phyloP scores from a whole-genome alignment of 2,329 filamentous ascomycete genomes.

The Aspergillus vadensis region DNA sequence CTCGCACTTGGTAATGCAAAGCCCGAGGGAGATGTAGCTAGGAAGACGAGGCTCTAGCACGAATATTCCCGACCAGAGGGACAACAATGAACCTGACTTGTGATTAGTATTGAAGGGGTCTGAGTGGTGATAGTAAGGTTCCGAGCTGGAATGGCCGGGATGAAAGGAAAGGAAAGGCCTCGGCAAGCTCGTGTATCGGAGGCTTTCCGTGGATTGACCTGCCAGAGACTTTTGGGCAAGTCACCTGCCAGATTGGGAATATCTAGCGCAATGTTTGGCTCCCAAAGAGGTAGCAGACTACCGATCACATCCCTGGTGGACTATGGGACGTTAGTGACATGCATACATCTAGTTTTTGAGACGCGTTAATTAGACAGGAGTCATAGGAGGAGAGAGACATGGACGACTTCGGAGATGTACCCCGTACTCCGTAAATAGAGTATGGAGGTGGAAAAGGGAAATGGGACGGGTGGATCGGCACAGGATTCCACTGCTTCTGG shows the following conservation, averaged over 20 bases:
- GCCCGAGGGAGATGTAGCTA: neutral
- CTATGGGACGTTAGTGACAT: neutral
- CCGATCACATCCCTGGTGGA: neutral
- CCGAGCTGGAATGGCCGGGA: neutral
- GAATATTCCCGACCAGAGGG: neutral
- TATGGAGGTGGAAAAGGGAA: neutral
- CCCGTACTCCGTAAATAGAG: constrained; percentile 10
- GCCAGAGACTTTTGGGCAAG: neutral
- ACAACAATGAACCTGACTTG: neutral
- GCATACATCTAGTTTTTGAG: neutral
- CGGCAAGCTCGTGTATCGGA: neutral
- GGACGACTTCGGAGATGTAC: neutral
- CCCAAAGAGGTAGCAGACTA: neutral
- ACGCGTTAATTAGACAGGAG: neutral
- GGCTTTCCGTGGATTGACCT: neutral
- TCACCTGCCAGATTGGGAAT: neutral
- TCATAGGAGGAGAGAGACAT: neutral
- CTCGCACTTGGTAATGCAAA: neutral
- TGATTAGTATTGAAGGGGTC: neutral
- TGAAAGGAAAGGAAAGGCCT: neutral
- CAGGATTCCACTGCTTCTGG: constrained; percentile 9
- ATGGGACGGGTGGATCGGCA: constrained; percentile 8
- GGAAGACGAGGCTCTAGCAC: neutral
- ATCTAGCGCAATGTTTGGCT: neutral
- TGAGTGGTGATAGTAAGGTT: neutral